These are phyloP conservation scores for Vitis amurensis DNA, from an alignment of 164 flowering plant genomes.

Conservation along the genomic window DNA sequence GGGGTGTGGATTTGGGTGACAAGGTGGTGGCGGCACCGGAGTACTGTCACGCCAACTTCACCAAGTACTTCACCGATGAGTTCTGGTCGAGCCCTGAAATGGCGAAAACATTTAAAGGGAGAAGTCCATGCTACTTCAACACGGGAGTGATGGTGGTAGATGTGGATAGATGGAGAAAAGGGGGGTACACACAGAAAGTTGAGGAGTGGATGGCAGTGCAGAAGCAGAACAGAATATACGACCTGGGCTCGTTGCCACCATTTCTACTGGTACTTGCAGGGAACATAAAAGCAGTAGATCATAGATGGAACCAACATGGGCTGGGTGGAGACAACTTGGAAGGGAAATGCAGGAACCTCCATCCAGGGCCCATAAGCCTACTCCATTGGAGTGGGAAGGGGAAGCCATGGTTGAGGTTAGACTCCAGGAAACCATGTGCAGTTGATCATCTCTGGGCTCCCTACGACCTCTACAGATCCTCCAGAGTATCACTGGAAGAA, in stretches of 20 bases:
- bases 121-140: constrained; percentile 68
- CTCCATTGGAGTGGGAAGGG: constrained; percentile 77
- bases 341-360: constrained; percentile 54
- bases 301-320: constrained; percentile 69
- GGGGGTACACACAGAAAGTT: constrained; percentile 49
- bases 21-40: constrained; percentile 72
- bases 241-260: constrained; percentile 62
- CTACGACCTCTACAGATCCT: constrained; percentile 55
- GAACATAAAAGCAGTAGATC: constrained; percentile 50
- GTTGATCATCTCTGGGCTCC: constrained; percentile 66
- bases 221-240: constrained; percentile 53
- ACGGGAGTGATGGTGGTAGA: constrained; percentile 77
- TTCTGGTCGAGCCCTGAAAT: constrained; percentile 59
- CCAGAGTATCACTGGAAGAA: constrained; percentile 30
- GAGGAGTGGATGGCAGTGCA: constrained; percentile 74
- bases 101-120: constrained; percentile 39
- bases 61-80: constrained; percentile 48
- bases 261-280: constrained; percentile 61
- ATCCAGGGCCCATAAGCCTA: constrained; percentile 65
- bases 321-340: constrained; percentile 59
- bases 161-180: constrained; percentile 59
- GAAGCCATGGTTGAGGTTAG: constrained; percentile 64
- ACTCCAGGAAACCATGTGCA: constrained; percentile 46
- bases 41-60: constrained; percentile 71
- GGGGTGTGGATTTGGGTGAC: constrained; percentile 55